Base-by-base conservation (phyloP, 345 rosid genomes). In the Eucalyptus paniculata region DNA sequence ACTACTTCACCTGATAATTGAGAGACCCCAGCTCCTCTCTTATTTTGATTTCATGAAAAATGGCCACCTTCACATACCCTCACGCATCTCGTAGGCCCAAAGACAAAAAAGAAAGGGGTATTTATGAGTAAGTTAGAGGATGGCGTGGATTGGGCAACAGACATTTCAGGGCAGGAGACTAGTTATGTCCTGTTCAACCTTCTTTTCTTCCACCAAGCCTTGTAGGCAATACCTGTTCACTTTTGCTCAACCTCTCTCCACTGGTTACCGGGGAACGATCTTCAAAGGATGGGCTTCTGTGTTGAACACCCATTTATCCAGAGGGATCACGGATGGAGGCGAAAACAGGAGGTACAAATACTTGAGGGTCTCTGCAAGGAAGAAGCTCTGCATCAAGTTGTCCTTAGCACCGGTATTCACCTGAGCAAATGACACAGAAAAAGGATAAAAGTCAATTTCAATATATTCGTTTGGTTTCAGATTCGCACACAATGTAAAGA, bases 261-360 rank as follows among this genome's bases (percentile, higher is more conserved):
- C 60, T 86, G 12, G 56, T 26, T 60, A 17, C 53, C 89, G 88
- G 24, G 89, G 37, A 88, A 92, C 92, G 13, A 93, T 93, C 86
- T 90, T 90, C n/a, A 93, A 54, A 42, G 93, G 94, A 88, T 92
- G 95, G 72, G 94, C 94, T 92, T 94, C 95, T 4, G 95, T 94
- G 93, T 94, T 94, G 89, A 94, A 94, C 17, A 93, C 95, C 95
- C 94, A 94, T 72, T 93, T 91, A 42, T 93, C 94, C 58, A 93
- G 86, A 42, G 94, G 82, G 90, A 94, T 90, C 80, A 91, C 91
- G 24, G 94, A 91, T 14, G 93, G 47, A 30, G 93, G 94, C 11
- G 95, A 94, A 88, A 92, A 94, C 21, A 94, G 89, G 80, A 94
- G 94, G 91, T 93, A 93, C 9, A 93, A 88, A 80, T 94, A 93